Conservation (phyloP, 371 early-diverging fungal species). For the Mortierella sp. region DNA sequence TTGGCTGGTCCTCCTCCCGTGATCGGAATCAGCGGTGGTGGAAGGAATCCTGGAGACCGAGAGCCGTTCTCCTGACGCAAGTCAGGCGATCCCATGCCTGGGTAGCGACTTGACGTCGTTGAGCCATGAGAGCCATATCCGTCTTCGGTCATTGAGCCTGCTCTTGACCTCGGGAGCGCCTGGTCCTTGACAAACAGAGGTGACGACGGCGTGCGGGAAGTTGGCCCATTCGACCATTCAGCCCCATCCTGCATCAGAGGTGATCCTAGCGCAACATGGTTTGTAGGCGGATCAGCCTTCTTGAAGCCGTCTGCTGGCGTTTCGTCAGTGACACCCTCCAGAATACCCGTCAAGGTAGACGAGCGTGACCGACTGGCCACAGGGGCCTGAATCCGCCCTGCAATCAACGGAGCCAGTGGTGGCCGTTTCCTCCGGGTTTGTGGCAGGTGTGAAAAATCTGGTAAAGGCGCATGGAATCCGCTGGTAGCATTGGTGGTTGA, state of each 20-base stretch:
- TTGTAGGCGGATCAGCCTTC: background rate
- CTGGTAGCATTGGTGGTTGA: background rate
- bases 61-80: background rate
- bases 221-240: background rate
- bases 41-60: background rate
- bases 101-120: background rate
- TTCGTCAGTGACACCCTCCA: background rate
- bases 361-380: background rate
- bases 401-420: conserved; percentile 1
- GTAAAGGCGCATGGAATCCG: background rate
- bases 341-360: background rate
- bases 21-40: conserved; percentile 1
- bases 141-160: background rate
- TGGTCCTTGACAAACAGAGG: conserved; percentile 2
- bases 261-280: background rate
- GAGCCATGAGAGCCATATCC: conserved; percentile 3
- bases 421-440: conserved; percentile 19
- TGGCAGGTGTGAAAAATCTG: conserved; percentile 22
- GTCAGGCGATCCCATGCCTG: background rate
- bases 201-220: background rate
- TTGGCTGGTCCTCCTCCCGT: background rate
- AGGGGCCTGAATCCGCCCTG: background rate
- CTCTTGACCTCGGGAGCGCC: background rate
- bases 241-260: conserved; percentile 4
- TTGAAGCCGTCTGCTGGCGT: background rate